Conservation (phyloP, 257 asterid genomes). For the Petunia axillaris region DNA sequence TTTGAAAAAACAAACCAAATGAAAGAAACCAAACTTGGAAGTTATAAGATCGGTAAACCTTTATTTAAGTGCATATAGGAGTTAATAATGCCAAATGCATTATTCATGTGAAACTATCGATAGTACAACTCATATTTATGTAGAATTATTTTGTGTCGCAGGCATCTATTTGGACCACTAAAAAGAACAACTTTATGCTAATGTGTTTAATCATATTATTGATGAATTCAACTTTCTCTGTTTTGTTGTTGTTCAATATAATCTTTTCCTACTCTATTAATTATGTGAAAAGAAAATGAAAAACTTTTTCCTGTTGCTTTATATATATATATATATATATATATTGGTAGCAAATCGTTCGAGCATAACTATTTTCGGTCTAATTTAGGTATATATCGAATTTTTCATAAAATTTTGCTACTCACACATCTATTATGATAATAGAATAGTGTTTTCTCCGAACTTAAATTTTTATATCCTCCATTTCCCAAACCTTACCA, state of each 20-base stretch:
- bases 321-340: no score
- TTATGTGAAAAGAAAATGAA: no score
- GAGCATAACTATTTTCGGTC: no score
- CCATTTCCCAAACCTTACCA: no score
- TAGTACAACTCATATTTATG: neutral
- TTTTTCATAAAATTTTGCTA: no score
- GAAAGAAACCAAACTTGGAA: neutral
- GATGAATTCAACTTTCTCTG: neutral
- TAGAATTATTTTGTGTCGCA: slow-evolving; percentile 18
- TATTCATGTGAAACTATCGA: slow-evolving; percentile 8
- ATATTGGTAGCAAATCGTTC: no score
- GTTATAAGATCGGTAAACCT: neutral
- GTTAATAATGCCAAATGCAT: neutral
- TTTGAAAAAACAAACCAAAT: neutral
- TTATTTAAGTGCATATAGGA: neutral
- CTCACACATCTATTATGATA: neutral
- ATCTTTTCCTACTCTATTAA: no score
- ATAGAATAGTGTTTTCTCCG: no score
- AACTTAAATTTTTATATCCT: neutral
- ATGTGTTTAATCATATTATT: neutral
- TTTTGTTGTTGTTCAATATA: no score
- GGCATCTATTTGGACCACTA: slow-evolving; percentile 23
- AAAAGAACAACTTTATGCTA: neutral
- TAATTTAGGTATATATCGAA: no score
- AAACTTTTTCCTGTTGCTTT: no score